Evolutionary conservation across 768 basidiomycete genomes (phyloP).

Genomic region (Holtermanniella nyarrowii): DNA sequence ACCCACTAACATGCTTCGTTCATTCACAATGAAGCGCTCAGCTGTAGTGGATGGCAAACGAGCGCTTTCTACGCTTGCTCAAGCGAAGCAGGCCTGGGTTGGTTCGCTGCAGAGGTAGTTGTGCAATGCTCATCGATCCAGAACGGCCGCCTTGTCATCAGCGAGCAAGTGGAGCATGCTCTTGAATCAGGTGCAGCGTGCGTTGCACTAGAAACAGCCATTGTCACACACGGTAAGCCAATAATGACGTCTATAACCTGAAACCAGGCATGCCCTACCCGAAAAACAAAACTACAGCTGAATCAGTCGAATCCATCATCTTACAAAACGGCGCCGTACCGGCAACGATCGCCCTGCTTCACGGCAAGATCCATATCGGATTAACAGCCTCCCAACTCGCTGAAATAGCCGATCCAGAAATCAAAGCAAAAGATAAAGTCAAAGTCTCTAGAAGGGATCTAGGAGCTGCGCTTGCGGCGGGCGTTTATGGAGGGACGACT

Average conservation of each 20-base stretch:
- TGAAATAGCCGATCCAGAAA: slow-evolving; percentile 52
- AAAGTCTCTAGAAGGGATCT: slow-evolving; percentile 38
- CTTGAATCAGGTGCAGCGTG: slow-evolving; percentile 56
- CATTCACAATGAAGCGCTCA: too few relatives aligned
- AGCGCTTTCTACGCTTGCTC: slow-evolving; percentile 3
- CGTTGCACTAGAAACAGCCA: slow-evolving; percentile 83
- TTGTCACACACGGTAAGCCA: slow-evolving; percentile 66
- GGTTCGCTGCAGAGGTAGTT: neutral
- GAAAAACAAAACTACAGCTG: slow-evolving; percentile 59
- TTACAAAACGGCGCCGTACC: slow-evolving; percentile 68
- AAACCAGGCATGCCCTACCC: slow-evolving; percentile 63
- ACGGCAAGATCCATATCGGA: slow-evolving; percentile 78
- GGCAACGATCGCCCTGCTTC: slow-evolving; percentile 78
- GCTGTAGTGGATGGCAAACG: too few relatives aligned
- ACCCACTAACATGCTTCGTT: too few relatives aligned
- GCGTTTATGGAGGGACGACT: slow-evolving; percentile 59
- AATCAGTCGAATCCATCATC: slow-evolving; percentile 62
- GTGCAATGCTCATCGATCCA: slow-evolving; percentile 1
- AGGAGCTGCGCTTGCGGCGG: slow-evolving; percentile 17
- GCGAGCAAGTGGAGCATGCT: slow-evolving; percentile 66
- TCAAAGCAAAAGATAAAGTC: slow-evolving; percentile 20
- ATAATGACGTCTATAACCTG: neutral
- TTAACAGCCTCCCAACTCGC: slow-evolving; percentile 56
- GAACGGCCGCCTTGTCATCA: slow-evolving; percentile 23
- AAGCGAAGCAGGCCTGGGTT: slow-evolving; percentile 10